Percentiles rank a stretch among this genome's conserved stretches.
Conservation (phyloP, 192 early-diverging fungal species). For the Coemansia sp. region DNA sequence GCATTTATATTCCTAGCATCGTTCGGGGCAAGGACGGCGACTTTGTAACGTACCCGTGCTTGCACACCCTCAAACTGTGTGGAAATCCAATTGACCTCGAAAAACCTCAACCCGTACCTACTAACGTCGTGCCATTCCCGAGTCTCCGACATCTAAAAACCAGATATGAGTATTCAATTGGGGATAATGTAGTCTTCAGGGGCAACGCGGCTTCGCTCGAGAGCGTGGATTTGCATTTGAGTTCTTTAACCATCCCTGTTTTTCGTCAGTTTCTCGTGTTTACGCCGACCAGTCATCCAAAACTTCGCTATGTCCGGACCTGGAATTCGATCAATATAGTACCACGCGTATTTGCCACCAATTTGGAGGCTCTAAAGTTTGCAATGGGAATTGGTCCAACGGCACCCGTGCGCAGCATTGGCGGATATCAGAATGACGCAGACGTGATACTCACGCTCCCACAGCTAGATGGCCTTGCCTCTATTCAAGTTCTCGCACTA, state of each 20-base stretch:
- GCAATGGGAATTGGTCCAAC: not conserved
- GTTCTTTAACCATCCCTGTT: not conserved
- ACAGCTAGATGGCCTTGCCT: not conserved
- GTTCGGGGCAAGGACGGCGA: not conserved
- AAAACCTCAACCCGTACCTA: too few species aligned
- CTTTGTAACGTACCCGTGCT: not conserved
- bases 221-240: not conserved
- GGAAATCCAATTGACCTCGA: too few species aligned
- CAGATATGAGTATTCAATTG: not conserved
- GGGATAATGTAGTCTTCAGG: not conserved
- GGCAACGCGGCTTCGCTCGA: not conserved
- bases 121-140: not conserved
- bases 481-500: not conserved
- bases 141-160: not conserved
- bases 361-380: not conserved
- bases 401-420: not conserved
- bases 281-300: conserved; percentile 1
- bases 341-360: not conserved
- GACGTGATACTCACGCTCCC: not conserved
- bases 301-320: not conserved
- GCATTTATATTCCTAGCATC: not conserved
- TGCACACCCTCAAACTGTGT: not conserved
- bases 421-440: not conserved
- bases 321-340: too few species aligned
- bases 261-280: not conserved